Evolutionary conservation across 2,329 filamentous ascomycete genomes (phyloP), one percentile per base, ranked within the genome.

Genomic region (Lizonia empirigonia): DNA sequence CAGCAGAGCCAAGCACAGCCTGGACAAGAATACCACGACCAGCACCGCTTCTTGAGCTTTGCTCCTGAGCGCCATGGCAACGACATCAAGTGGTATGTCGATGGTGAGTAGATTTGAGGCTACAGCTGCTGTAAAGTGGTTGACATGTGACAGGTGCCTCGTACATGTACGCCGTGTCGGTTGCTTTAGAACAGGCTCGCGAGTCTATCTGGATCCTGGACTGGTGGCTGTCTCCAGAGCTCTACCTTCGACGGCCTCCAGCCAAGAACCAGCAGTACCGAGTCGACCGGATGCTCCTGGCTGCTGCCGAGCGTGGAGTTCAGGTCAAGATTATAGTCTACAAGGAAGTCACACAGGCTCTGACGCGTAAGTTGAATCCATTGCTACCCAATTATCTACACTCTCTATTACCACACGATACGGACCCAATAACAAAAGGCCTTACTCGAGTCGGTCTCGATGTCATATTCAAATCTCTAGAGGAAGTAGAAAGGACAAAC

Each of bases 181-280:
- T 87, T 56, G 91, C 91, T 2, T 76, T 96, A 41, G 88, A 94
- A 75, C 85, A 83, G 65, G 91, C 91, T 2, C 81, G 78, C 58
- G 85, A 93, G 62, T 88, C 83, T 33, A 88, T 96, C 62, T 92
- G 88, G 82, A 95, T 96, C 58, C 77, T 96, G 34, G 90, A 93
- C 69, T 94, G 80, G 91, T 96, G 91, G 91, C 74, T 96, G 58
- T 91, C 87, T 47, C 91, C 92, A 1, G 92, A 96, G 74, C 78
- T 97, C 22, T 96, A 94, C 69, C 81, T 97, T 26, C 85, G 91
- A 60, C 84, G 91, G 19, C 91, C 92, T 2, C 91, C 91, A 7
- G 84, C 89, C 16, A 82, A 84, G 68, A 91, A 95, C 73, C 87
- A 95, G 71, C 80, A 88, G 62, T 96, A 95, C 70, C 86, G 91